Evolutionary conservation across 108 stramenopile genomes (phyloP).

Genomic region (Cylindrotheca closterium): DNA sequence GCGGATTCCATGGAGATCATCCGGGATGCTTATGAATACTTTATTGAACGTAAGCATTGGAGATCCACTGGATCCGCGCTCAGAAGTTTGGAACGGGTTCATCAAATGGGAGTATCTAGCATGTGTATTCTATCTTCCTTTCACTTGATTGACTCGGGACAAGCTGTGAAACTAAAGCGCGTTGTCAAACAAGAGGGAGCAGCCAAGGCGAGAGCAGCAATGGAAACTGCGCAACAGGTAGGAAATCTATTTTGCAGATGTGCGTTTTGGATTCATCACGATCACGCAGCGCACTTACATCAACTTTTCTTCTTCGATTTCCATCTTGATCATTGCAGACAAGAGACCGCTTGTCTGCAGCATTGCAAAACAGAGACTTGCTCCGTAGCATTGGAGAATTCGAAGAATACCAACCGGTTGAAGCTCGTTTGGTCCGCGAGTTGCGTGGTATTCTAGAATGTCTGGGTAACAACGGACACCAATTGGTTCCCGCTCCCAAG

Average conservation of each 20-base stretch:
- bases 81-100: slow-evolving; percentile 64
- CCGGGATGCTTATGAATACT: slow-evolving; percentile 80
- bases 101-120: slow-evolving; percentile 67
- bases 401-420: slow-evolving; percentile 83
- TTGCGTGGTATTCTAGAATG: slow-evolving; percentile 83
- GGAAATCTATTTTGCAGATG: too few relatives aligned
- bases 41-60: slow-evolving; percentile 64
- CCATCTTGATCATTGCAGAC: slow-evolving; percentile 29
- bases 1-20: slow-evolving; percentile 87
- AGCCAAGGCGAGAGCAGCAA: slow-evolving; percentile 39
- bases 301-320: background rate
- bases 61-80: slow-evolving; percentile 51
- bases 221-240: slow-evolving; percentile 70
- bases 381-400: slow-evolving; percentile 84
- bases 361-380: slow-evolving; percentile 82
- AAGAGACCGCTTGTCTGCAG: slow-evolving; percentile 66
- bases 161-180: slow-evolving; percentile 70
- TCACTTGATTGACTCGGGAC: slow-evolving; percentile 70
- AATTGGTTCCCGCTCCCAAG: slow-evolving; percentile 34
- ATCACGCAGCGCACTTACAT: background rate
- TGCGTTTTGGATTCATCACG: background rate
- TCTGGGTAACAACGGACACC: slow-evolving; percentile 66
- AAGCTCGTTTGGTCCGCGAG: slow-evolving; percentile 76
- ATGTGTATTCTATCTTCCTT: slow-evolving; percentile 71
- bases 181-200: slow-evolving; percentile 40